Evolutionary conservation across 305 asterid genomes (phyloP), one percentile per base, ranked within the genome.

Genomic region (Solanum aculeatissimum): DNA sequence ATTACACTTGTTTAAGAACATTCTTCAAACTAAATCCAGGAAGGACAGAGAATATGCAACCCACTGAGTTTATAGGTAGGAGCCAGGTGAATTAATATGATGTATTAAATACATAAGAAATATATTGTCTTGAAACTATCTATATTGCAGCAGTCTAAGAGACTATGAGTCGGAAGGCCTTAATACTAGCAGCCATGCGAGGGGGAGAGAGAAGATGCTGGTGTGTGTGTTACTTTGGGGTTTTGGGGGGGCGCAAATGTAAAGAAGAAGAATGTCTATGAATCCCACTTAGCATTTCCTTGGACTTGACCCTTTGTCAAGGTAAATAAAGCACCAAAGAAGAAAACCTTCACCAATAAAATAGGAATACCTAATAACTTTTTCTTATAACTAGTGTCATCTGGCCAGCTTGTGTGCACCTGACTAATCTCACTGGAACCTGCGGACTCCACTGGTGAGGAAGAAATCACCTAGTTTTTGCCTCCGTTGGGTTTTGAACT

Each of bases 301-400:
- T 69, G 9, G 51, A 38, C 77, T 38, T 18, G 27, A 38, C 18
- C 38, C 38, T 25, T 1, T 25, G 38, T 25, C 38, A 62, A 62
- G 38, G 38, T 62, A 35, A 38, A 62, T 62, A 25, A 35, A 69
- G 49, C 18, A 69, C 25, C 32, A 66, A 83, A 49, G 66, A 83
- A 66, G 54, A 65, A 49, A 42, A 68, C 16, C 77, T 9, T 70
- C 79, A 70, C 12, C 54, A 42, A n/a, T 42, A 70, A 85, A 57
- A 49, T 47, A 68, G 63, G 84, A 85, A 88, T 62, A 42, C 81
- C 53, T 78, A 78, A 16, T 77, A 85, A 63, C 80, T n/a, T 51
- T 51, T 51, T 29, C 21, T 29, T 15, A 29, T 65, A 65, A 29
- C 70, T 65, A 42, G 21, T 15, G 21, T 11, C 16, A n/a, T 29